Conservation (phyloP, 192 early-diverging fungal genomes). For the Dissophora globulifera region DNA sequence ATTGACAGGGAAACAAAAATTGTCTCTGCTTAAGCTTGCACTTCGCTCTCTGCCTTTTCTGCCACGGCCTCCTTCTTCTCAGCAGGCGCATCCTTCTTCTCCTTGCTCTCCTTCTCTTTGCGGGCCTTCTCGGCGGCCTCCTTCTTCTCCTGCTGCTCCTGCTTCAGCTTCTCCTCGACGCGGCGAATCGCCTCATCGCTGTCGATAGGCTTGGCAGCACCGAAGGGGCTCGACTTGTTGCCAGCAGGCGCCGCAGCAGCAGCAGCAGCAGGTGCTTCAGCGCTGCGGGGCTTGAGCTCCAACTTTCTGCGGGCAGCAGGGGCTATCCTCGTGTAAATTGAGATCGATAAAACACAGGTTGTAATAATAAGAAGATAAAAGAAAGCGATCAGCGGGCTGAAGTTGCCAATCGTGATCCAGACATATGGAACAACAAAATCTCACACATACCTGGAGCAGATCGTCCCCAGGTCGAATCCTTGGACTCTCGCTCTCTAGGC, state of each 20-base stretch:
- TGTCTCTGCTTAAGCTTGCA: constrained; percentile 20
- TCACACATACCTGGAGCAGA: constrained; percentile 35
- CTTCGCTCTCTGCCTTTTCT: constrained; percentile 10
- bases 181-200: constrained; percentile 60
- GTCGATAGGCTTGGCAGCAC: constrained; percentile 72
- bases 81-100: constrained; percentile 34
- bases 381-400: not conserved
- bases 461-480: constrained; percentile 53
- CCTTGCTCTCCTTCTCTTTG: constrained; percentile 54
- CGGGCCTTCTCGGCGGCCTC: constrained; percentile 43
- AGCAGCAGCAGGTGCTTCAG: constrained; percentile 30
- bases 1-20: constrained; percentile 16
- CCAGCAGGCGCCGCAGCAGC: constrained; percentile 22
- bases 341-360: not conserved
- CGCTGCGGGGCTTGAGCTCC: constrained; percentile 63
- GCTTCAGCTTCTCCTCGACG: constrained; percentile 66
- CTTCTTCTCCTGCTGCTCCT: constrained; percentile 56
- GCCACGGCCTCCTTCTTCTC: constrained; percentile 21
- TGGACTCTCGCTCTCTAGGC: constrained; percentile 47
- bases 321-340: too few species aligned
- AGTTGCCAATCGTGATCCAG: not conserved
- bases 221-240: constrained; percentile 70
- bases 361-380: too few species aligned
- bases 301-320: constrained; percentile 61
- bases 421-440: too few species aligned